Base-by-base conservation (phyloP, 2,329 filamentous ascomycete genomes). In the Epichloe festucae region DNA sequence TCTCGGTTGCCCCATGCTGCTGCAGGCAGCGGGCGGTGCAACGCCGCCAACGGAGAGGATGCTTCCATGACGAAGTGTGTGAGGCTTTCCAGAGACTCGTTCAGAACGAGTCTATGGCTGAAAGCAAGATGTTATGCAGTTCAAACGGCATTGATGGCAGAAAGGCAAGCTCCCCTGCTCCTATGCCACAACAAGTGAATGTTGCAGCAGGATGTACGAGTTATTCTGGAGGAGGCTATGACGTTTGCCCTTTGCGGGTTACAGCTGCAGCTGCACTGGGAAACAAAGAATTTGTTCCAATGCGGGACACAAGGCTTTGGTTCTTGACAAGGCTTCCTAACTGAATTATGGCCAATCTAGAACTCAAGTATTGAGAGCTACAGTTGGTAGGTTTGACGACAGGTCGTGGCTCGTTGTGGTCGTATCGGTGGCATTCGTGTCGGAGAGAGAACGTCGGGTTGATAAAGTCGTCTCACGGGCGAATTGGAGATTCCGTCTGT, bases 11-110 rank as follows among this genome's bases (percentile, higher is more conserved):
- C 73, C 83, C 79, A 90, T 81, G 62, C 76, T 67, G 60, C 82
- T 36, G 67, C 56, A 72, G 72, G 71, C 80, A 73, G 69, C 77
- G 71, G 70, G 79, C 76, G 88, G 73, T 89, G 89, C 84, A 97
- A 87, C 52, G 91, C 89, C 68, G 91, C 91, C 65, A 97, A 73
- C 46, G 93, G 93, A 62, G 93, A 97, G 44, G 91, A 96, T 58
- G 87, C 84, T 71, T 95, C 89, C 89, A 97, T 96, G 63, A 48
- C 72, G 59, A 58, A 43, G 43, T 36, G 31, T 46, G 21, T 23
- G 46, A 42, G 35, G 52, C 21, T 44, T 19, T 39, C 40, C 50
- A 50, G 27, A 50, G 36, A 48, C 52, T 54, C 44, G 48, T 44
- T 47, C 48, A 36, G 23, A 39, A 44, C 38, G 52, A 51, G 48